Evolutionary conservation across 345 rosid genomes (phyloP), one percentile per base, ranked within the genome.

Genomic region (Rhizophora apiculata): DNA sequence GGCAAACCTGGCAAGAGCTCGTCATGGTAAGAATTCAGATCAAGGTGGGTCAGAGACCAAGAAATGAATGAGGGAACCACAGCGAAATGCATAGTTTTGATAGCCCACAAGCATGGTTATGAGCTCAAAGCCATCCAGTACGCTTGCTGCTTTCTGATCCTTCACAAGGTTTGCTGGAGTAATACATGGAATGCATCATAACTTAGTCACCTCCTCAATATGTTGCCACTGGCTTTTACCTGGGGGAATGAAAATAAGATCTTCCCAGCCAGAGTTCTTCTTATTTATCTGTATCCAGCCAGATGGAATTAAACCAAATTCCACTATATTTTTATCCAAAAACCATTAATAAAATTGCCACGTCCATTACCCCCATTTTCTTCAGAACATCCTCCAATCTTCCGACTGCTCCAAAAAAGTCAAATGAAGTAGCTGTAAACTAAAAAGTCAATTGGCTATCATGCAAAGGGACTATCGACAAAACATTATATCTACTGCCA

Each of bases 241-340:
- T 1, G 96, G 96, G 64, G 97, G 96, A 79, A 92, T 84, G 79
- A 95, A 92, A 64, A 92, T 86, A 59, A 91, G 73, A 86, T 95
- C 96, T 62, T 84, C 99, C 97, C 96, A 95, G 19, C 96, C 96
- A 1, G 93, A 88, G 78, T 87, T 89, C 84, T 81, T 85, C 87
- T 89, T 96, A 79, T 87, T 91, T 70, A 51, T 83, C 99, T 93
- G 73, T 4, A 79, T 64, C 65, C 60, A 43, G 72, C 22, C 27
- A 75, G 29, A 51, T 22, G 36, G 20, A 21, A 55, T 13, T 43
- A 54, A 53, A 52, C 63, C 67, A 76, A 32, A 49, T 62, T 74
- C 64, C 26, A 36, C 20, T 65, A 60, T 32, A 31, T 19, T 30
- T 53, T 22, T 22, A 7, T 30, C 46, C 11, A 11, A 29, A 19